Base-by-base conservation (phyloP, 192 early-diverging fungal genomes). In the Backusella morwellensis region DNA sequence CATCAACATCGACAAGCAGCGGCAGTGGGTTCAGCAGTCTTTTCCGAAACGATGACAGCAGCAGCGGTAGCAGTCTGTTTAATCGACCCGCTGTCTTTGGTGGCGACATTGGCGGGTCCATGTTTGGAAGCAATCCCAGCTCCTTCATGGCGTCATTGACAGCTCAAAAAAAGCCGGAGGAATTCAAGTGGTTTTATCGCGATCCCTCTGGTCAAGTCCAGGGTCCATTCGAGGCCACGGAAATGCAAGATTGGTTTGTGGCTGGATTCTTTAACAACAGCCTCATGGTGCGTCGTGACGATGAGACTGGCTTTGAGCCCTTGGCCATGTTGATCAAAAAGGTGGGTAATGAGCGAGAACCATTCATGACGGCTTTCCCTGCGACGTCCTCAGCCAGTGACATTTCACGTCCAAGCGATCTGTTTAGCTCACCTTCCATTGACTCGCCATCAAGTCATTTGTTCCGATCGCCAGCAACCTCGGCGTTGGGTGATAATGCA, bases 221-320 rank as follows among this genome's bases (percentile, higher is more conserved):
- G 82, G 97, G 96, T 26, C 97, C 97, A 29, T 99, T 98, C 79
- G 83, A 88, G 11, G 88, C 92, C 19, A 82, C 91, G 14, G 92
- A 97, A 67, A 99, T 99, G 97, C 95, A 99, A 59, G 96, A 95
- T 47, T 99, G 97, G 97, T 95, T 90, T 84, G 88, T 87, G 26
- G 91, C 88, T 26, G 94, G 93, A 32, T 99, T 95, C 81, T 98
- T 99, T 77, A 85, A 87, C 0, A 84, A 86, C 23, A 90, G 91
- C 52, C 86, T 99, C 38, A 90, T 95, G 32, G 91, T 99, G 38
- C 92, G 93, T 82, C 87, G 91, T 50, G 93, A 93, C 35, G 93
- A 93, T 52, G 93, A 95, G 35, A 35, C 88, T 3, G 80, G 80
- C 3, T 98, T 96, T 82, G 94, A 97, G 77, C 93, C 94, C 0